These are phyloP conservation scores for Ogataea thermomethanolica DNA, from an alignment of 805 yeast species.

Conservation along the genomic window DNA sequence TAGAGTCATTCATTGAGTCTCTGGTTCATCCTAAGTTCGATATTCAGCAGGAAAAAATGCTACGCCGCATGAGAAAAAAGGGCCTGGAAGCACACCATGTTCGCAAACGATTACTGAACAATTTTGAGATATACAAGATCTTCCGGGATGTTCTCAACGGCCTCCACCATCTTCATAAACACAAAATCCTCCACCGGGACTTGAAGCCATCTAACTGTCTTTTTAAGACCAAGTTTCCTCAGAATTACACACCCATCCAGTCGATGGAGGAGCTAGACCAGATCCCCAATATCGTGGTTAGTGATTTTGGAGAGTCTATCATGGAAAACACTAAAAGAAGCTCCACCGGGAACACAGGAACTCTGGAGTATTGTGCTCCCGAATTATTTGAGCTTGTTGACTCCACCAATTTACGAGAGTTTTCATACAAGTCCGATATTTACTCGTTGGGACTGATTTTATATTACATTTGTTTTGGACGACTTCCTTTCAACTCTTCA, in stretches of 20 bases:
- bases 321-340: slow-evolving; percentile 60
- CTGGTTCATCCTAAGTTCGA: slow-evolving; percentile 36
- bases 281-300: slow-evolving; percentile 71
- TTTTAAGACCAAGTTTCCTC: slow-evolving; percentile 38
- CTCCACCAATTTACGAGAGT: slow-evolving; percentile 45
- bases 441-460: slow-evolving; percentile 84
- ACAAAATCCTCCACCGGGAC: slow-evolving; percentile 83
- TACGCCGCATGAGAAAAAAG: slow-evolving; percentile 23
- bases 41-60: slow-evolving; percentile 36
- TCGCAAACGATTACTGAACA: slow-evolving; percentile 36
- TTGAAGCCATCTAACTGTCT: slow-evolving; percentile 87
- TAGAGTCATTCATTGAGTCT: slow-evolving; percentile 59
- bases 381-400: slow-evolving; percentile 49
- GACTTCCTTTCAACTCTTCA: slow-evolving; percentile 52
- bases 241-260: slow-evolving; percentile 23
- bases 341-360: slow-evolving; percentile 84
- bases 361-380: slow-evolving; percentile 85
- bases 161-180: slow-evolving; percentile 63
- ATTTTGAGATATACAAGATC: slow-evolving; percentile 63
- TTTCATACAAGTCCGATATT: slow-evolving; percentile 70
- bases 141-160: slow-evolving; percentile 69
- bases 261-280: slow-evolving; percentile 22
- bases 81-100: slow-evolving; percentile 1
- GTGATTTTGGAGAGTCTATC: slow-evolving; percentile 90
- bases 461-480: slow-evolving; percentile 68